These are phyloP conservation scores for Chalciporus chontae DNA, from an alignment of 768 basidiomycete genomes.

Conservation along the genomic window DNA sequence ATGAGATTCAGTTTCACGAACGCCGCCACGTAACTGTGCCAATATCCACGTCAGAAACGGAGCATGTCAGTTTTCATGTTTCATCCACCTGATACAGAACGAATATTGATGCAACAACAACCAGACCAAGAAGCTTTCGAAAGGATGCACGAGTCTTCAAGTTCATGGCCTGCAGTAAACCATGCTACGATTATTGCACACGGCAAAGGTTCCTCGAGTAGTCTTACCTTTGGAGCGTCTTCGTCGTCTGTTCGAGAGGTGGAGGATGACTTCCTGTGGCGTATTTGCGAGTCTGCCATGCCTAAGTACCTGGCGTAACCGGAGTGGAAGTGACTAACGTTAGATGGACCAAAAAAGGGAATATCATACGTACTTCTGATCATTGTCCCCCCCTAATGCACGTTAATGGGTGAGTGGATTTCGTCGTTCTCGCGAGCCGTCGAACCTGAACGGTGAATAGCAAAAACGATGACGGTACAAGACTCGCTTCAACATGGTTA, in stretches of 20 bases:
- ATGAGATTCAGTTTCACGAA: slow-evolving; percentile 1
- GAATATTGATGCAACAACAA: slow-evolving; percentile 7
- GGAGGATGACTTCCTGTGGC: slow-evolving; percentile 21
- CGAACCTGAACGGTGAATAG: too few relatives aligned
- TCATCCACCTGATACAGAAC: slow-evolving; percentile 21
- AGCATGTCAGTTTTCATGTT: neutral
- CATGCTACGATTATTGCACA: neutral
- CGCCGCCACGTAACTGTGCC: slow-evolving; percentile 15
- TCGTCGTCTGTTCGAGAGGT: neutral
- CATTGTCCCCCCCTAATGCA: too few relatives aligned
- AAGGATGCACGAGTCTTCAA: neutral
- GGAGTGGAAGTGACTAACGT: too few relatives aligned
- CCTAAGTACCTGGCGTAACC: too few relatives aligned
- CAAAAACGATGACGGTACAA: too few relatives aligned
- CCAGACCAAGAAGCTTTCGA: slow-evolving; percentile 10
- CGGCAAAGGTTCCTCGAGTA: neutral
- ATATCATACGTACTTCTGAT: neutral
- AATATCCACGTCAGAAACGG: slow-evolving; percentile 1
- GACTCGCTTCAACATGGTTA: too few relatives aligned
- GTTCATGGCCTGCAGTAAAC: slow-evolving; percentile 5
- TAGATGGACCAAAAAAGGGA: slow-evolving; percentile 17
- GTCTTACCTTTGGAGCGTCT: slow-evolving; percentile 7
- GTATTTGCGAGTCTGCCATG: slow-evolving; percentile 16
- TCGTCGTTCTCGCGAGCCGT: too few relatives aligned
- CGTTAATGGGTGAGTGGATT: too few relatives aligned